Conservation (phyloP, 768 basidiomycete species). For the Dictyophora rubrovolvata region DNA sequence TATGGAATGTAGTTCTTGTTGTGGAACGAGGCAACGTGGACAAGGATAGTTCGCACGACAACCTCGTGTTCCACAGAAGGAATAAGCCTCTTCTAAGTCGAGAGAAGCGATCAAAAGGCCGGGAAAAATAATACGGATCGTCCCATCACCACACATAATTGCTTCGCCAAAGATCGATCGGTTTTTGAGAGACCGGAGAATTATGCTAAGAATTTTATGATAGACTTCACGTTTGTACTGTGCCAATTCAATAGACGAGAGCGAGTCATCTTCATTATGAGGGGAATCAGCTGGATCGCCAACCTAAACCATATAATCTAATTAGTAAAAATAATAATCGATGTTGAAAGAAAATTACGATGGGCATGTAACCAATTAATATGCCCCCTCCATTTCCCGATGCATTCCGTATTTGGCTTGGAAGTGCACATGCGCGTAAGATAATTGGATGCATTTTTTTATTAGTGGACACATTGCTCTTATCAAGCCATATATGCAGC, state of each 20-base stretch:
- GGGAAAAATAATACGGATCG: constrained; percentile 18
- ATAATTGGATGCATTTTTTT: constrained; percentile 22
- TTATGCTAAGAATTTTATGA: constrained; percentile 18
- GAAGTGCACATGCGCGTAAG: constrained; percentile 19
- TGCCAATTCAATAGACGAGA: constrained; percentile 15
- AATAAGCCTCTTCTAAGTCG: constrained; percentile 22
- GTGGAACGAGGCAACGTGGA: constrained; percentile 20
- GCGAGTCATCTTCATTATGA: constrained; percentile 12
- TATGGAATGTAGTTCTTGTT: constrained; percentile 16
- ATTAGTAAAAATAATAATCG: background rate
- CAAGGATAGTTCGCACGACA: constrained; percentile 22
- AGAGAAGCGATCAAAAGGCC: constrained; percentile 21
- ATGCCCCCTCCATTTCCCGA: constrained; percentile 26
- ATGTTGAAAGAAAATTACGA: constrained; percentile 12
- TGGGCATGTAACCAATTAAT: constrained; percentile 21
- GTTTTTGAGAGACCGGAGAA: constrained; percentile 16
- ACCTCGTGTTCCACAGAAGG: constrained; percentile 18
- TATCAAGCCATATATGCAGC: constrained; percentile 24
- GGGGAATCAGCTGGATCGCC: constrained; percentile 19
- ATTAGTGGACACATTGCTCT: constrained; percentile 19
- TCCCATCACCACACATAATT: constrained; percentile 16
- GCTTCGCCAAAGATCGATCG: constrained; percentile 19
- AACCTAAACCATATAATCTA: constrained; percentile 12
- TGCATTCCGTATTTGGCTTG: constrained; percentile 20
- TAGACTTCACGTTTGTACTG: constrained; percentile 22